Percentiles rank a stretch among this genome's conserved stretches.
phyloP scores from a whole-genome alignment of 2,329 filamentous ascomycete species.

The Ambrosiella beaveri region DNA sequence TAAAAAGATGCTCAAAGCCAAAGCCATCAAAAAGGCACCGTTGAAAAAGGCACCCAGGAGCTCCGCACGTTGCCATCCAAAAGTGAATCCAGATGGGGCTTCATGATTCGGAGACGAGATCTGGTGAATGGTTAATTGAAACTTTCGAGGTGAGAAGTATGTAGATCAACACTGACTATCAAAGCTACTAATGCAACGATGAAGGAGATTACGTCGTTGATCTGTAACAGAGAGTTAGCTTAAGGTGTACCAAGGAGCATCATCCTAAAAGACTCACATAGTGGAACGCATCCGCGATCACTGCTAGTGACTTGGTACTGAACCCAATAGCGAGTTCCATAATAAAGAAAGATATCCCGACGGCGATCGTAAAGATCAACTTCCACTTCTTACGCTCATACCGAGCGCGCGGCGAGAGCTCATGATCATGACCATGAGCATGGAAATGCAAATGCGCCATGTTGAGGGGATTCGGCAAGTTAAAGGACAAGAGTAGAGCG shows the following conservation, averaged over 20 bases:
- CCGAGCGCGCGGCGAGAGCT: not conserved
- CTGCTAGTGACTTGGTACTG: conserved; percentile 51
- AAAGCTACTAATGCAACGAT: conserved; percentile 48
- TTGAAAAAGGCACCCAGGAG: conserved; percentile 68
- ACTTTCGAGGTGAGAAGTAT: not conserved
- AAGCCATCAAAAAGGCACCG: conserved; percentile 53
- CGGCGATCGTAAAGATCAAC: conserved; percentile 29
- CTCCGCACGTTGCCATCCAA: conserved; percentile 62
- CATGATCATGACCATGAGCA: not conserved
- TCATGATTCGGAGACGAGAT: conserved; percentile 34
- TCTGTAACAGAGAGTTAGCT: conserved; percentile 22
- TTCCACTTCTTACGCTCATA: conserved; percentile 24
- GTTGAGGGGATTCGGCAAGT: not conserved
- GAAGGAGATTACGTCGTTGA: conserved; percentile 56
- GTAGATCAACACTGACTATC: conserved; percentile 27
- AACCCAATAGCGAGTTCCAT: conserved; percentile 42
- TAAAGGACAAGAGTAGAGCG: not conserved
- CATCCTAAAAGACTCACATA: conserved; percentile 33
- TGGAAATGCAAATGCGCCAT: not conserved
- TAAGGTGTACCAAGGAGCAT: not conserved
- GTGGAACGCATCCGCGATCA: conserved; percentile 65
- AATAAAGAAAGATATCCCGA: conserved; percentile 34
- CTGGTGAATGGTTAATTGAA: conserved; percentile 20
- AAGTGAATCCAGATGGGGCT: conserved; percentile 42
- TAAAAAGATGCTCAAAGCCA: conserved; percentile 55